phyloP scores from a whole-genome alignment of 2,329 filamentous ascomycete species.

The Thielaviopsis musarum region DNA sequence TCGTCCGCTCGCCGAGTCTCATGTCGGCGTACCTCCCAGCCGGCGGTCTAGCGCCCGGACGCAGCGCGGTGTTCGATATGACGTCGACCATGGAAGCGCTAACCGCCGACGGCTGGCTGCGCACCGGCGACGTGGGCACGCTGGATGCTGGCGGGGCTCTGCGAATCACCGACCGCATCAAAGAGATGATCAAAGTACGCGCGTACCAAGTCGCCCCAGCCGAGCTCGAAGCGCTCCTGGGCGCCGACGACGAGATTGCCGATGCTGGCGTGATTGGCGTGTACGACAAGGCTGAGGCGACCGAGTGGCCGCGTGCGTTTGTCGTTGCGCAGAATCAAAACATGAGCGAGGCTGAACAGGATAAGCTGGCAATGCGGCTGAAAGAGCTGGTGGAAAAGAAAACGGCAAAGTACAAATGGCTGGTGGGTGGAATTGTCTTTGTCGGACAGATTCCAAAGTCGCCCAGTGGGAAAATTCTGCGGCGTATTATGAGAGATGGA shows the following conservation, averaged over 20 bases:
- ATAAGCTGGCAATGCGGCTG: constrained; percentile 33
- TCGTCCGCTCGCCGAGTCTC: constrained; percentile 44
- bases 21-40: constrained; percentile 54
- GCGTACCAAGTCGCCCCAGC: constrained; percentile 43
- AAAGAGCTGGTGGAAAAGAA: constrained; percentile 39
- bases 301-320: constrained; percentile 47
- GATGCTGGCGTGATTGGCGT: constrained; percentile 51
- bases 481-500: constrained; percentile 26
- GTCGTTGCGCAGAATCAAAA: constrained; percentile 26
- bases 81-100: constrained; percentile 22
- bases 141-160: constrained; percentile 37
- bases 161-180: constrained; percentile 54
- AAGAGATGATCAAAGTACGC: constrained; percentile 48
- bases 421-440: constrained; percentile 56
- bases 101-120: constrained; percentile 46
- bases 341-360: constrained; percentile 18
- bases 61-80: constrained; percentile 20
- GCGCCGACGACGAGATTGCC: constrained; percentile 29
- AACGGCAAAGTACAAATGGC: constrained; percentile 46
- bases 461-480: constrained; percentile 33
- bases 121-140: constrained; percentile 53
- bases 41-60: constrained; percentile 20
- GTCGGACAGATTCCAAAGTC: constrained; percentile 57
- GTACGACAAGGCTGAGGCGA: constrained; percentile 35
- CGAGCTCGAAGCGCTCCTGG: constrained; percentile 25